A percentile compares a stretch with the other conserved stretches of the same genome.
These are phyloP conservation scores for Massariosphaeria phaeospora DNA, from an alignment of 495 filamentous ascomycete genomes.

Conservation along the genomic window DNA sequence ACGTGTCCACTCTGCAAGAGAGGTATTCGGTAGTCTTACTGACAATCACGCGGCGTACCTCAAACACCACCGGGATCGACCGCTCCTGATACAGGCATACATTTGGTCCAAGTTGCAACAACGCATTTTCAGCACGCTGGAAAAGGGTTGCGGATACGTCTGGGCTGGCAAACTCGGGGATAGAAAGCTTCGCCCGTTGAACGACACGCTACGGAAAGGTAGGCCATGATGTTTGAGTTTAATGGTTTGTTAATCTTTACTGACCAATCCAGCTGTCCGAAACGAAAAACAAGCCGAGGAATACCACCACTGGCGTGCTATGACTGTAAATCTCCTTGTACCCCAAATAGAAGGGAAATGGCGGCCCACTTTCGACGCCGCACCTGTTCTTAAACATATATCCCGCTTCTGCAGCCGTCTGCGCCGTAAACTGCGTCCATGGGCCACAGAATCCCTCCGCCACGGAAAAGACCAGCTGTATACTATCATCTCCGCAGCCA, in stretches of 20 bases:
- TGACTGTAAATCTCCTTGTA: conserved; percentile 29
- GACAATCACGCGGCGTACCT: conserved; percentile 31
- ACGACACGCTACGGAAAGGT: conserved; percentile 31
- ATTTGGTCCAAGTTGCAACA: conserved; percentile 26
- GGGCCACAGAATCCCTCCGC: conserved; percentile 20
- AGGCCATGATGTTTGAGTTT: not conserved
- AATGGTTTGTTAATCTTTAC: not conserved
- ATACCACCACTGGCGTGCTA: conserved; percentile 28
- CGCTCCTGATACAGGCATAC: conserved; percentile 28
- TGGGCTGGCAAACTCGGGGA: conserved; percentile 32
- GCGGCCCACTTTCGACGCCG: conserved; percentile 28
- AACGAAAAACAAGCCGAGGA: conserved; percentile 28
- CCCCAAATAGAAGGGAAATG: conserved; percentile 32
- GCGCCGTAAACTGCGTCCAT: conserved; percentile 26
- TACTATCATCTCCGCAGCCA: conserved; percentile 31
- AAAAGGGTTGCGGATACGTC: conserved; percentile 27
- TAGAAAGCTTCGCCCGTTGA: conserved; percentile 28
- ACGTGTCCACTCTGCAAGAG: conserved; percentile 22
- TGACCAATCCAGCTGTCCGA: conserved; percentile 18
- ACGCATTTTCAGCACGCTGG: conserved; percentile 23
- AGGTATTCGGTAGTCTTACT: conserved; percentile 24
- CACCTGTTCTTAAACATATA: conserved; percentile 26
- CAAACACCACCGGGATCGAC: conserved; percentile 22
- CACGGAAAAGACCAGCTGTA: conserved; percentile 24
- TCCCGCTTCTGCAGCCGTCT: conserved; percentile 17